Evolutionary conservation across 1,284 basidiomycete genomes (phyloP).

Genomic region (Sporisorium exsertum): DNA sequence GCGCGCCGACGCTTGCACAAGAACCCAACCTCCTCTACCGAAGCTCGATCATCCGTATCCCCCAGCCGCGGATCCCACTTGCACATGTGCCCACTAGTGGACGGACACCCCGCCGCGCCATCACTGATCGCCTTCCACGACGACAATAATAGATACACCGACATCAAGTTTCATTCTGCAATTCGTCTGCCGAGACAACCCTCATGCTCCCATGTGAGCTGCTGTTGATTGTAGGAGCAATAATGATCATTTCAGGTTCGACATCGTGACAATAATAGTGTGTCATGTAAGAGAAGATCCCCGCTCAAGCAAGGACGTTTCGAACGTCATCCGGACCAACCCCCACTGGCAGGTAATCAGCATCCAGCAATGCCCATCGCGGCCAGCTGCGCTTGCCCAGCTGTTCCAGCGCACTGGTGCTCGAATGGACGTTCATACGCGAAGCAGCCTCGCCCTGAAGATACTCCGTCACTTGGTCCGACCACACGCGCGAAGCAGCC

Average conservation of each 20-base stretch:
- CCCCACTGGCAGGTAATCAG: constrained; percentile 45
- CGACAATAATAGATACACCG: background rate
- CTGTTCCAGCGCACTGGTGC: constrained; percentile 28
- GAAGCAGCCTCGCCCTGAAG: constrained; percentile 18
- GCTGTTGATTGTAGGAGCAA: background rate
- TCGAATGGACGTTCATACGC: constrained; percentile 47
- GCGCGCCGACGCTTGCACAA: background rate
- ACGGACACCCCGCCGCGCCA: too few relatives aligned
- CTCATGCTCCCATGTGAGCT: too few relatives aligned
- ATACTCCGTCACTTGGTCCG: constrained; percentile 35
- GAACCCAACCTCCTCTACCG: too few relatives aligned
- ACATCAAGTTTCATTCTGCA: too few relatives aligned
- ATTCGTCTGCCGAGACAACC: too few relatives aligned
- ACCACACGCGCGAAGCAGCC: constrained; percentile 49
- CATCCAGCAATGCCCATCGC: constrained; percentile 33
- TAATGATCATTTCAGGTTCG: background rate
- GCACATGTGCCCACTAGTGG: too few relatives aligned
- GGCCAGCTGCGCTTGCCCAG: constrained; percentile 29
- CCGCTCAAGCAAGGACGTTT: constrained; percentile 16
- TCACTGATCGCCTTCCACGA: background rate
- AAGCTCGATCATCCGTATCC: too few relatives aligned
- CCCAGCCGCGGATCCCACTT: background rate
- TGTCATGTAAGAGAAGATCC: background rate
- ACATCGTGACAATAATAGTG: background rate
- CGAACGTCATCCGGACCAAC: constrained; percentile 33